Evolutionary conservation across 1,284 basidiomycete species (phyloP).

Genomic region (Pseudozyma tsukubaensis): DNA sequence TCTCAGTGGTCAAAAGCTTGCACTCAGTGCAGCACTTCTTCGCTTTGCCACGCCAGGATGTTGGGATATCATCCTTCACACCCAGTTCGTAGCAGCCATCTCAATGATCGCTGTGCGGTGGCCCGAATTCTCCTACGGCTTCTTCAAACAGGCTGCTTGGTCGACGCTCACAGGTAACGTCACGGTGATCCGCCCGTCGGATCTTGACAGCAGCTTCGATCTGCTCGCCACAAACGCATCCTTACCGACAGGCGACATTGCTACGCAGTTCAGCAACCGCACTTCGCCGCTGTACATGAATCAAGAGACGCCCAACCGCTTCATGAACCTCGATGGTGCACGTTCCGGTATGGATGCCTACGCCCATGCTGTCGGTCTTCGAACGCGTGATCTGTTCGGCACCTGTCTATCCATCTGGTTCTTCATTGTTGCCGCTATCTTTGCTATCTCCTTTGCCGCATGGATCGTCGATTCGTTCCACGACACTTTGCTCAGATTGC

Average conservation of each 20-base stretch:
- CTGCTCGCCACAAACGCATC: slow-evolving; percentile 47
- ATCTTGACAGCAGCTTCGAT: slow-evolving; percentile 24
- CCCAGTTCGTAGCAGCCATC: slow-evolving; percentile 80
- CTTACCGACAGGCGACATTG: slow-evolving; percentile 52
- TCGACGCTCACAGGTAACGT: slow-evolving; percentile 68
- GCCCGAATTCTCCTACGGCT: slow-evolving; percentile 86
- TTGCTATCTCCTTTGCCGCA: slow-evolving; percentile 77
- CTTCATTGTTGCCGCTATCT: slow-evolving; percentile 78
- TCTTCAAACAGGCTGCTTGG: slow-evolving; percentile 63
- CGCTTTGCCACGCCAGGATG: slow-evolving; percentile 92
- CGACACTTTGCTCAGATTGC: slow-evolving; percentile 32
- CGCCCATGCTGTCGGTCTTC: slow-evolving; percentile 82
- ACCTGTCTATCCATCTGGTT: slow-evolving; percentile 86
- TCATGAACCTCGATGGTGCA: slow-evolving; percentile 73
- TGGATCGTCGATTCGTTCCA: slow-evolving; percentile 71
- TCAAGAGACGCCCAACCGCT: slow-evolving; percentile 75
- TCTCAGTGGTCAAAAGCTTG: slow-evolving; percentile 88
- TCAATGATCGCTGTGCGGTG: slow-evolving; percentile 93
- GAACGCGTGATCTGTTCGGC: slow-evolving; percentile 84
- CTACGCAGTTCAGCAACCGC: slow-evolving; percentile 75
- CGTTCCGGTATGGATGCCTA: slow-evolving; percentile 79
- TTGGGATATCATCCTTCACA: slow-evolving; percentile 90
- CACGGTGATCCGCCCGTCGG: slow-evolving; percentile 43
- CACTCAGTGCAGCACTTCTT: slow-evolving; percentile 84
- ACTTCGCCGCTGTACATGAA: slow-evolving; percentile 84